Percentiles rank a stretch among this genome's conserved stretches.
These are phyloP conservation scores for Xylaria scruposa DNA, from an alignment of 495 filamentous ascomycete genomes.

Conservation along the genomic window DNA sequence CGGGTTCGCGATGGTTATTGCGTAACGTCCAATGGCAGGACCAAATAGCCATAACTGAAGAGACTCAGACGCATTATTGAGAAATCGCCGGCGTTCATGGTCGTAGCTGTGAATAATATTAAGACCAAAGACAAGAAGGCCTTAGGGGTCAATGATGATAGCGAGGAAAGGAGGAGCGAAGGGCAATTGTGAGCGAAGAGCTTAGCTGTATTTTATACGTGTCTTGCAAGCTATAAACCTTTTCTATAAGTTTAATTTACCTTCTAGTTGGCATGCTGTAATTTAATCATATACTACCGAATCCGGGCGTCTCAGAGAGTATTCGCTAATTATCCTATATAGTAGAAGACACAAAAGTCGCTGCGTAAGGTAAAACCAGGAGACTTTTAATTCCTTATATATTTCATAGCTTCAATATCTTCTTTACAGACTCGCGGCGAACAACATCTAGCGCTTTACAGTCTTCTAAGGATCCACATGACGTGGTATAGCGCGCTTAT, in stretches of 20 bases:
- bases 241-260: background rate
- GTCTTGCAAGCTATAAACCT: background rate
- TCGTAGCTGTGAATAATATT: background rate
- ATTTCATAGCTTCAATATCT: background rate
- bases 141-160: background rate
- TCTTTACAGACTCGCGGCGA: constrained; percentile 68
- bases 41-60: background rate
- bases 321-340: background rate
- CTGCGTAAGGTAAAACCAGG: too few species aligned
- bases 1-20: too few species aligned
- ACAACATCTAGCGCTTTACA: constrained; percentile 94
- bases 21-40: too few species aligned
- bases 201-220: too few species aligned
- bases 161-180: background rate
- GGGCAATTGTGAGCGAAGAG: too few species aligned
- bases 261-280: background rate
- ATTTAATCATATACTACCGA: background rate
- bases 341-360: too few species aligned
- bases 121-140: background rate
- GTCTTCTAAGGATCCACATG: constrained; percentile 49
- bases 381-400: background rate
- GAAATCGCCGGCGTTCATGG: too few species aligned
- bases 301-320: background rate
- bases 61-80: background rate
- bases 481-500: too few species aligned